Evolutionary conservation across 768 basidiomycete genomes (phyloP).

Genomic region (Clavulina sp.): DNA sequence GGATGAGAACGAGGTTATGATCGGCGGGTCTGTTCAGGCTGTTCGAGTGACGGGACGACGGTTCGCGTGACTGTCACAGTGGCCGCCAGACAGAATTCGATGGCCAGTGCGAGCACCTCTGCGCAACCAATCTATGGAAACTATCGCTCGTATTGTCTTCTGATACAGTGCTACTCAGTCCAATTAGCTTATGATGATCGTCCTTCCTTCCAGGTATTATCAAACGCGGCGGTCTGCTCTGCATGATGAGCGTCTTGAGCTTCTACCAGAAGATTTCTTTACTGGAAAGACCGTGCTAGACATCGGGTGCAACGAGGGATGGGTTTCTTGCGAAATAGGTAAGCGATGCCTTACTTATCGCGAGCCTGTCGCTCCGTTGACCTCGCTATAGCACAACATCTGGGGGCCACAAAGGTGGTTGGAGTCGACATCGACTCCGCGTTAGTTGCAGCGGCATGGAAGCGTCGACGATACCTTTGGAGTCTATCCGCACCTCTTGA

Average conservation of each 20-base stretch:
- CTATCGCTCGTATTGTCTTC: slow-evolving; percentile 41
- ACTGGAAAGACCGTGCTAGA: slow-evolving; percentile 47
- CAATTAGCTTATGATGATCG: neutral
- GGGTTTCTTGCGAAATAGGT: slow-evolving; percentile 80
- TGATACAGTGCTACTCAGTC: neutral
- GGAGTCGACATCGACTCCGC: slow-evolving; percentile 76
- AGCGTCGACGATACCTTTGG: slow-evolving; percentile 51
- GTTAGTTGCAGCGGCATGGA: slow-evolving; percentile 62
- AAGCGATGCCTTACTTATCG: slow-evolving; percentile 8
- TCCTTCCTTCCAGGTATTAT: slow-evolving; percentile 39
- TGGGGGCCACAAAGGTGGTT: slow-evolving; percentile 44
- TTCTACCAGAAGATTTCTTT: slow-evolving; percentile 41
- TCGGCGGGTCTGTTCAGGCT: too few species aligned
- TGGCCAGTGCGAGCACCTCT: too few species aligned
- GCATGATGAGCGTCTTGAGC: slow-evolving; percentile 44
- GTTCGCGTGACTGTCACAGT: too few species aligned
- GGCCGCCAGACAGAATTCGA: too few species aligned
- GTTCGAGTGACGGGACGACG: too few species aligned
- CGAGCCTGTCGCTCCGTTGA: neutral
- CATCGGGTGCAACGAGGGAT: slow-evolving; percentile 76
- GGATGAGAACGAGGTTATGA: too few species aligned
- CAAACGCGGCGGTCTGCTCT: slow-evolving; percentile 40
- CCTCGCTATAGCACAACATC: slow-evolving; percentile 35
- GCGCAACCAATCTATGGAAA: slow-evolving; percentile 49
- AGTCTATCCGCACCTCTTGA: slow-evolving; percentile 36